Conservation (phyloP, 1,284 basidiomycete species). For the Ustilago shanxiensis region DNA sequence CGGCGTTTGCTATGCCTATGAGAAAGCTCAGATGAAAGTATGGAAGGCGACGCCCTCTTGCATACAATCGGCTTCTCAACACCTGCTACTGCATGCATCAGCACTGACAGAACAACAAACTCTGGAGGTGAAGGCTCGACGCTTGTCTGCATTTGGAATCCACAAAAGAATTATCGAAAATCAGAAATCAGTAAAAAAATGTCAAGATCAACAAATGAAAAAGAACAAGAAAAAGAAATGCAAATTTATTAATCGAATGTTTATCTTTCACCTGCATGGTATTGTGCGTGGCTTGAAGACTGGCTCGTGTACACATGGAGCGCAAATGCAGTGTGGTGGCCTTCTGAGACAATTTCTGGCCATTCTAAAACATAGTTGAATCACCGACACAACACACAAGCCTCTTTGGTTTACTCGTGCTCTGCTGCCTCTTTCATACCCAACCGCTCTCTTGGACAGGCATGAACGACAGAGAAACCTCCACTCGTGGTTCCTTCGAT, state of each 20-base stretch:
- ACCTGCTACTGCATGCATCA: slow-evolving; percentile 1
- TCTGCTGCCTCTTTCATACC: background rate
- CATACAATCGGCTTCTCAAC: background rate
- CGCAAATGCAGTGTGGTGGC: background rate
- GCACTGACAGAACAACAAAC: background rate
- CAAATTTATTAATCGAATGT: background rate
- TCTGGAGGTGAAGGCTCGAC: too few species aligned
- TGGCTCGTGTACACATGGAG: too few species aligned
- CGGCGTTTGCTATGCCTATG: background rate
- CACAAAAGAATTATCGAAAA: background rate
- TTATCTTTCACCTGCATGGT: too few species aligned
- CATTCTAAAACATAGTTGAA: slow-evolving; percentile 9
- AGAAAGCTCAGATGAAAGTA: background rate
- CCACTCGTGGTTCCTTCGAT: background rate
- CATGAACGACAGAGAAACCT: background rate
- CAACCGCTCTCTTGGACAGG: background rate
- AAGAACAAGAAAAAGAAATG: background rate
- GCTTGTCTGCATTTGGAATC: too few species aligned
- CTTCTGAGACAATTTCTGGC: slow-evolving; percentile 21
- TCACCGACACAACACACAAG: slow-evolving; percentile 9
- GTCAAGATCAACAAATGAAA: background rate
- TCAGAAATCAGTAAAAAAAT: background rate
- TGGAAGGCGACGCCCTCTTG: background rate
- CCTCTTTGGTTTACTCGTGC: background rate
- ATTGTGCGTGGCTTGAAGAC: background rate